phyloP scores from a whole-genome alignment of 495 filamentous ascomycete genomes.

The Penicillium bovifimosum region DNA sequence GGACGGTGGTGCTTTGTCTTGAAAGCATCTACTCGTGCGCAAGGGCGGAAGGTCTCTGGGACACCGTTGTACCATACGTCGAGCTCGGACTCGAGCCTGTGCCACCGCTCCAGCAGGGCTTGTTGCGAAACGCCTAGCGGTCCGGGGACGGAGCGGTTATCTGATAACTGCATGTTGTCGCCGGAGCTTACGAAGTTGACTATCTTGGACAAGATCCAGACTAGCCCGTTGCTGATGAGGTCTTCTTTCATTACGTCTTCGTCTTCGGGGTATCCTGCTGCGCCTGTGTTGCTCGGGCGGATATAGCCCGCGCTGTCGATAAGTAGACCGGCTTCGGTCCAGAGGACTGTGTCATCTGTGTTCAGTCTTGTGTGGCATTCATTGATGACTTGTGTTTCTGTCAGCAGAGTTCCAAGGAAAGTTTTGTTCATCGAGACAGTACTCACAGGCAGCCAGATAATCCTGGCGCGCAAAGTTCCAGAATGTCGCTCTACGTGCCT shows the following conservation, averaged over 20 bases:
- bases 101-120: slow-evolving; percentile 52
- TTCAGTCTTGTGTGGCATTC: slow-evolving; percentile 55
- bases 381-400: slow-evolving; percentile 52
- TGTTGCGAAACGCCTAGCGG: slow-evolving; percentile 48
- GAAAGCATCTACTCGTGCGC: slow-evolving; percentile 36
- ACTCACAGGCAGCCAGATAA: slow-evolving; percentile 58
- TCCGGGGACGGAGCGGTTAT: slow-evolving; percentile 30
- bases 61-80: slow-evolving; percentile 54
- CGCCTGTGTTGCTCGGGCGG: slow-evolving; percentile 44
- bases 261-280: slow-evolving; percentile 42
- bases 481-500: slow-evolving; percentile 54
- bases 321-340: slow-evolving; percentile 56
- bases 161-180: slow-evolving; percentile 38
- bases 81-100: slow-evolving; percentile 49
- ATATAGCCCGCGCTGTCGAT: slow-evolving; percentile 53
- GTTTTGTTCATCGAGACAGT: not conserved
- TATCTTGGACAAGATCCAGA: slow-evolving; percentile 60
- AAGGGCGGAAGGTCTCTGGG: slow-evolving; percentile 52
- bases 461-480: slow-evolving; percentile 65
- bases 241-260: slow-evolving; percentile 54
- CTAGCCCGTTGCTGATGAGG: slow-evolving; percentile 54
- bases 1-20: slow-evolving; percentile 14
- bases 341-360: slow-evolving; percentile 54
- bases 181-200: slow-evolving; percentile 56
- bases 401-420: not conserved